phyloP scores from a whole-genome alignment of 306 rosid species.

The Begonia masoniana region DNA sequence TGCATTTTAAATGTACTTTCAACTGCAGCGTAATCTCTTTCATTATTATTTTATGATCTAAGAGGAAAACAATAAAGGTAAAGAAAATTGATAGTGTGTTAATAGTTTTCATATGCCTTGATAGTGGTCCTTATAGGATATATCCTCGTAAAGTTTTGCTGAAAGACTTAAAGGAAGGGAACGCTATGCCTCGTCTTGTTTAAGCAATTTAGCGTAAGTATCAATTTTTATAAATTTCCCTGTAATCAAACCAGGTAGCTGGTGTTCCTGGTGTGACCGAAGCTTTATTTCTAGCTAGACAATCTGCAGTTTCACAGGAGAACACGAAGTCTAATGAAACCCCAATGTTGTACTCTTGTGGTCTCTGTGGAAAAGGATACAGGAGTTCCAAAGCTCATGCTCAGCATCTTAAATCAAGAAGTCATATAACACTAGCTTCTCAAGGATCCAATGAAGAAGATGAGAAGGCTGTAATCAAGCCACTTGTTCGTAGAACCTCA shows the following conservation, averaged over 20 bases:
- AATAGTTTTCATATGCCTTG: too few species aligned
- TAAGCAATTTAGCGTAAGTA: too few species aligned
- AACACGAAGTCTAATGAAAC: constrained; percentile 41
- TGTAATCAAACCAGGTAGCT: constrained; percentile 41
- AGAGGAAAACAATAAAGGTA: too few species aligned
- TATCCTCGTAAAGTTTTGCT: too few species aligned
- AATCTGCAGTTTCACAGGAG: constrained; percentile 64
- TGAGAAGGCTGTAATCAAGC: constrained; percentile 61
- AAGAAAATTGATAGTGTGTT: too few species aligned
- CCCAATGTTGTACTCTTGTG: constrained; percentile 83
- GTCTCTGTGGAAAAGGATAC: constrained; percentile 80
- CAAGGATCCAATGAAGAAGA: constrained; percentile 45
- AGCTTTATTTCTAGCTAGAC: constrained; percentile 60
- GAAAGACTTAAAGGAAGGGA: too few species aligned
- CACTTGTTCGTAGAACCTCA: constrained; percentile 38
- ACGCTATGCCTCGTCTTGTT: too few species aligned
- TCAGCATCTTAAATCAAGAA: constrained; percentile 75
- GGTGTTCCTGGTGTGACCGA: constrained; percentile 98
- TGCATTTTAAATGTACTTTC: too few species aligned
- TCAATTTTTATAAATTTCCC: too few species aligned
- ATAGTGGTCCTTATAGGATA: too few species aligned
- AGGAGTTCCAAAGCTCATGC: constrained; percentile 81
- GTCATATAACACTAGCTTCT: constrained; percentile 47
- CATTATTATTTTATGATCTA: too few species aligned
- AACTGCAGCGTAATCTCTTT: too few species aligned